phyloP scores from a whole-genome alignment of 495 filamentous ascomycete genomes.

The Aspergillus homomorphus region DNA sequence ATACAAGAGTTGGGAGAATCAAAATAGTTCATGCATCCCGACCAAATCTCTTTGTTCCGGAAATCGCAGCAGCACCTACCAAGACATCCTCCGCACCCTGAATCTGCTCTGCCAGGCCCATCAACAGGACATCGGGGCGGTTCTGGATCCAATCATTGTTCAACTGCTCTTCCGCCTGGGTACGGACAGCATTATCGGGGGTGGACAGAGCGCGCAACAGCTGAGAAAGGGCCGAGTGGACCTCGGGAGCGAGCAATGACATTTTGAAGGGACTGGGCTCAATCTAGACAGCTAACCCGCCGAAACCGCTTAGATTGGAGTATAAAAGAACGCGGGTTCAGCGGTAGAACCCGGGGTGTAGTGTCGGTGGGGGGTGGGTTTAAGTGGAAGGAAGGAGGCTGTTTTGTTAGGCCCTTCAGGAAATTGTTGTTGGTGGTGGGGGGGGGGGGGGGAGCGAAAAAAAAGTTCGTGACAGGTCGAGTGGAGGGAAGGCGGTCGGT shows the following conservation, averaged over 20 bases:
- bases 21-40: slow-evolving; percentile 7
- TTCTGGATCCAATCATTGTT: slow-evolving; percentile 81
- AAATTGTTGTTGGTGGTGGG: slow-evolving; percentile 28
- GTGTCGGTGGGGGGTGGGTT: slow-evolving; percentile 8
- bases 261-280: slow-evolving; percentile 48
- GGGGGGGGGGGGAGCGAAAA: slow-evolving; percentile 30
- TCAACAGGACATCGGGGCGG: slow-evolving; percentile 79
- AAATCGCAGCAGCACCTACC: slow-evolving; percentile 51
- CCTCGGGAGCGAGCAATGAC: slow-evolving; percentile 79
- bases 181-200: slow-evolving; percentile 81
- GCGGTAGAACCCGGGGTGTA: slow-evolving; percentile 22
- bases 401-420: slow-evolving; percentile 15
- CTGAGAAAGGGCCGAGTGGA: slow-evolving; percentile 77
- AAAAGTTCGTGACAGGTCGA: slow-evolving; percentile 26
- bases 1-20: not conserved
- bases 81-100: slow-evolving; percentile 62
- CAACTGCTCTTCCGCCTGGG: slow-evolving; percentile 83
- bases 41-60: not conserved
- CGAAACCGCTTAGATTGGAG: slow-evolving; percentile 14
- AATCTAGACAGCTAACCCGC: slow-evolving; percentile 16
- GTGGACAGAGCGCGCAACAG: slow-evolving; percentile 83
- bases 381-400: slow-evolving; percentile 18
- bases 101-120: slow-evolving; percentile 93
- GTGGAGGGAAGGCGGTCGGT: slow-evolving; percentile 28
- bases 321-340: slow-evolving; percentile 14